Evolutionary conservation across 2,329 filamentous ascomycete genomes (phyloP), one percentile per base, ranked within the genome.

Genomic region (Hypoxylon sp.): DNA sequence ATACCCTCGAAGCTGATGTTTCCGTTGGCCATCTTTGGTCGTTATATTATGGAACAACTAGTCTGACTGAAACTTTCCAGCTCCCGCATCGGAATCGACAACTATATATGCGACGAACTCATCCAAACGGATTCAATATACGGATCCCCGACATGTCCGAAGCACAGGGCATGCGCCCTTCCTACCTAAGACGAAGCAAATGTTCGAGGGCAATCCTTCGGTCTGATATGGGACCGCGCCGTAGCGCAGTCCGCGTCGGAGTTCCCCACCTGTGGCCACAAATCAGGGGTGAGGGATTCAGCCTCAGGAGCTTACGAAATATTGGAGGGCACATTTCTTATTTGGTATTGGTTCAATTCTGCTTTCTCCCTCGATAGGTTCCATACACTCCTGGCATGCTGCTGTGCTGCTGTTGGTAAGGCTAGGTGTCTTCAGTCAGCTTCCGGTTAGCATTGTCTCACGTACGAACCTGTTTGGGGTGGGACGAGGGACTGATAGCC

Each of bases 1-100:
- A 41, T 59, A 70, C 68, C 72, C 8, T 74, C 71, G 48, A 74
- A 74, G 13, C 66, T 64, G 56, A 74, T 73, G 41, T 68, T 68
- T 66, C 63, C 62, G 50, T 52, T 51, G n/a, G 56, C 32, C 62
- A 68, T 68, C 44, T 57, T 64, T 3, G 30, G 10, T 34, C 13
- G 20, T 26, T 52, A 28, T 15, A 19, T 26, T 52, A 28, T 15
- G 26, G 19, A 59, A 37, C 5, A 7, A 8, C 6, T 34, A 20
- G 32, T 17, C 20, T n/a, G 22, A 6, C 17, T 17, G n/a, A 26
- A 20, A 3, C 8, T 8, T 19, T 10, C 28, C 15, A 41, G 10
- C 26, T 34, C 47, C 13, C 22, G 32, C 19, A 43, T 19, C 30
- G n/a, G 34, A 47, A 49, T 48, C 26, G 46, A 50, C 17, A 22